Evolutionary conservation across 1,284 basidiomycete species (phyloP), one percentile per base, ranked within the genome.

Genomic region (Tausonia pullulans): DNA sequence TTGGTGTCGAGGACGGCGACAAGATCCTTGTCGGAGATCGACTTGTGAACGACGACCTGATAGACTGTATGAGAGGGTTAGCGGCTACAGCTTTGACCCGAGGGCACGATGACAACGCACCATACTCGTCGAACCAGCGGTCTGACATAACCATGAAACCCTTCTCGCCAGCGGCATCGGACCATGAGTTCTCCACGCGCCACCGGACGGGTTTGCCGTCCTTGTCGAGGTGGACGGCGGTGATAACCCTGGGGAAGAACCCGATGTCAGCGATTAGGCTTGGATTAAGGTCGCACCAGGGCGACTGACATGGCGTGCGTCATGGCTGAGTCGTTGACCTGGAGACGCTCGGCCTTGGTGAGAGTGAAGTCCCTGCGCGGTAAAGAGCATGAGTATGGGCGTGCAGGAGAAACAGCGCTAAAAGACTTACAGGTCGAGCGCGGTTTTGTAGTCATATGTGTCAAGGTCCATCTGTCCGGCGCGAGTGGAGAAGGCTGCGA

Each of bases 121-220:
- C 87, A 69, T 74, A 91, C 85, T 97, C 81, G 67, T 87, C 84
- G 76, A 97, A 97, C 94, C 94, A 97, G 53, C 79, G 80, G 68
- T 88, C 87, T 56, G 85, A 87, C 89, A 95, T 95, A 70, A 95
- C 85, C 78, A 89, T 93, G 78, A 86, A 97, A 2, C 92, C 94
- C 71, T 92, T 86, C 69, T 90, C 81, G 27, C 94, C 90, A 0
- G 80, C 81, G 0, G 79, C 79, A n/a, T 85, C 83, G 40, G 90
- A 88, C 95, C 94, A 98, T 8, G 85, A 88, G 79, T 98, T 98
- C 81, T 98, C 93, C 10, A 97, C 89, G 76, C 91, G 88, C 82
- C 90, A 98, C 10, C 91, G 81, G 45, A 93, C 78, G 0, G 91
- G 86, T 65, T 83, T 84, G 58, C 90, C 90, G 0, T 78, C 75